Conservation (phyloP, 169 alveolate genomes). For the Eimeria zaria region DNA sequence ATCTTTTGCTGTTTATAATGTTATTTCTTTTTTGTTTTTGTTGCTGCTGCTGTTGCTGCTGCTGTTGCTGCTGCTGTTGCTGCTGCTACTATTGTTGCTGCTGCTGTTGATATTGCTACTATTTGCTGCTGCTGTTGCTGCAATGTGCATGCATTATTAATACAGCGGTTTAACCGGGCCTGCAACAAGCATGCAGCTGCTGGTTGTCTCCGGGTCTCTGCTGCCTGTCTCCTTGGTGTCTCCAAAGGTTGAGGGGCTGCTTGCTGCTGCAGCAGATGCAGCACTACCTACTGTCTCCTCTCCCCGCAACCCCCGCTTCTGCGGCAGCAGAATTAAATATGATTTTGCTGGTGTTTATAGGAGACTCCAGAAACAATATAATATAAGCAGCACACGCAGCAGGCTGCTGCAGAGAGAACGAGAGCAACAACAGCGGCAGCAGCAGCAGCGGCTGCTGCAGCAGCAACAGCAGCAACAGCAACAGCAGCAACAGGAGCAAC, state of each 20-base stretch:
- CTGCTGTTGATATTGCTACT: too few relatives aligned
- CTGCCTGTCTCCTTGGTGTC: slow-evolving; percentile 26
- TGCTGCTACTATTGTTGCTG: too few relatives aligned
- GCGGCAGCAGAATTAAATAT: slow-evolving; percentile 44
- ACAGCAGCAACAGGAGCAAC: too few relatives aligned
- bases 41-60: slow-evolving; percentile 63
- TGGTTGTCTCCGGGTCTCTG: not conserved
- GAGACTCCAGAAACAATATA: not conserved
- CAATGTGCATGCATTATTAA: too few relatives aligned
- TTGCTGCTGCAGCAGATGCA: slow-evolving; percentile 53
- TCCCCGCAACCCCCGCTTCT: not conserved
- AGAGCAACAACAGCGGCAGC: slow-evolving; percentile 18
- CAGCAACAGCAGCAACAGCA: slow-evolving; percentile 54
- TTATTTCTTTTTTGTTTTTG: too few relatives aligned
- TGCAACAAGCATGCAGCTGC: slow-evolving; percentile 4
- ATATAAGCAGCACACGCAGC: not conserved
- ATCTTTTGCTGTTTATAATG: too few relatives aligned
- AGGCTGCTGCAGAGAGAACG: not conserved
- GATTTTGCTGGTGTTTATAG: slow-evolving; percentile 19
- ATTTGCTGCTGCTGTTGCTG: slow-evolving; percentile 46
- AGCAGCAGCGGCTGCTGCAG: too few relatives aligned
- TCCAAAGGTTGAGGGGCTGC: not conserved
- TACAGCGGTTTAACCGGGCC: slow-evolving; percentile 44
- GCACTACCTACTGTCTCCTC: slow-evolving; percentile 1
- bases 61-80: too few relatives aligned